Base-by-base conservation (phyloP, 2,329 filamentous ascomycete genomes). In the Aspergillus candidus region DNA sequence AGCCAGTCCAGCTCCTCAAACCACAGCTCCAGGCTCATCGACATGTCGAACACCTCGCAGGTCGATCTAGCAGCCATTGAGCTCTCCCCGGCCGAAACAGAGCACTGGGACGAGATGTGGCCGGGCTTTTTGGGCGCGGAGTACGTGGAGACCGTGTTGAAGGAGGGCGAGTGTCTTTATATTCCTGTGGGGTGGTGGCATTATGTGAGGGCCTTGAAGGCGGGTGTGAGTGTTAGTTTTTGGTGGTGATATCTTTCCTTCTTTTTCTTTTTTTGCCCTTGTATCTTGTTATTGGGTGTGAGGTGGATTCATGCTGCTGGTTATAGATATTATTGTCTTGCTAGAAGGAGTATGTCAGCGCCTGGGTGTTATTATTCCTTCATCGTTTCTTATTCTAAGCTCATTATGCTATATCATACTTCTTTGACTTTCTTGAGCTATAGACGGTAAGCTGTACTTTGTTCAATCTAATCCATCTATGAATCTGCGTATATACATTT, bases 161-260 rank as follows among this genome's bases (percentile, higher is more conserved):
- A 77, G 27, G 84, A 86, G 1, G 93, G 91, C 0, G 89, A 98
- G 41, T 85, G 82, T 51, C 63, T 98, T 41, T 93, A 95, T 62
- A 87, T 98, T 41, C 93, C 93, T 0, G 76, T 88, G 4, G 93
- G 91, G 0, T 98, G 93, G 91, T 98, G 93, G 93, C 93, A 98
- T 72, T 97, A 96, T 66, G 87, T 97, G 3, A 76, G 86, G 47
- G 88, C 88, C 39, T 62, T 97, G 58, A 88, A 81, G 44, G 80
- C 87, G 14, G 95, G 91, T 60, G 90, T 94, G 59, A 96, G 90
- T 54, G 89, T 97, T 11, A 96, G 89, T 61, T 97, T 96, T 61
- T 98, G 93, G 93, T 98, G 88, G 86, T 85, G 86, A 50, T 78
- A 43, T 38, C 15, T n/a, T 8, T 15, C 18, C 12, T 14, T 22